Percentiles rank a stretch among this genome's conserved stretches.
These are phyloP conservation scores for Fusarium tuaranense DNA, from an alignment of 2,329 filamentous ascomycete species.

Conservation along the genomic window DNA sequence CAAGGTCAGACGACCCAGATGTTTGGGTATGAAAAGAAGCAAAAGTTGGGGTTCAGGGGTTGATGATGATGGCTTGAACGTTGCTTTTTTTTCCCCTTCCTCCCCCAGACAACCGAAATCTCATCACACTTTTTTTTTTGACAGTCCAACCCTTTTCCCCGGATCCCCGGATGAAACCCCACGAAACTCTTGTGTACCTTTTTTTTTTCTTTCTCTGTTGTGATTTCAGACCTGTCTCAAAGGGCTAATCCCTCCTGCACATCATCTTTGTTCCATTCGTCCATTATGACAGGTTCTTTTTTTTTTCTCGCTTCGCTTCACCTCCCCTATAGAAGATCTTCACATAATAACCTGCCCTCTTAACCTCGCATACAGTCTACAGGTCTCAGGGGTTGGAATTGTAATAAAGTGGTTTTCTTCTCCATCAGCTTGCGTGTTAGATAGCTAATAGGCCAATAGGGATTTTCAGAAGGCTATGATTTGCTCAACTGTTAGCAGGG, in stretches of 20 bases:
- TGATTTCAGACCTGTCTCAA: conserved; percentile 13
- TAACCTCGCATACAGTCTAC: neutral
- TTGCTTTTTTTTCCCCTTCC: conserved; percentile 4
- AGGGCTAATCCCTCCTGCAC: neutral
- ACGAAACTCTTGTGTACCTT: neutral
- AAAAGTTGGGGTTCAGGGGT: neutral
- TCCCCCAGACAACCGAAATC: neutral
- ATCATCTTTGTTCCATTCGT: neutral
- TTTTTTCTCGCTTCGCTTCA: neutral
- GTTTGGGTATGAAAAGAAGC: neutral
- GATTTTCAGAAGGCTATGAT: too few relatives aligned
- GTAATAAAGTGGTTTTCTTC: too few relatives aligned
- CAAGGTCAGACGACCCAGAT: neutral
- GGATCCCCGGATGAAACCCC: conserved; percentile 11
- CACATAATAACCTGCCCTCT: neutral
- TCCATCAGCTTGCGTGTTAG: too few relatives aligned
- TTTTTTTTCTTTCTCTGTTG: neutral
- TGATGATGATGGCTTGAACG: neutral
- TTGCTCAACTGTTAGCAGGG: too few relatives aligned
- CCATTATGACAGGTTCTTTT: neutral
- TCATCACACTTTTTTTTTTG: neutral
- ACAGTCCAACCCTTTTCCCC: neutral
- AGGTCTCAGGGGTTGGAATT: too few relatives aligned
- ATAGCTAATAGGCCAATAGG: too few relatives aligned
- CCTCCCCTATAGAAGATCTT: neutral